Evolutionary conservation across 305 asterid species (phyloP).

Genomic region (Stenogyne calaminthoides): DNA sequence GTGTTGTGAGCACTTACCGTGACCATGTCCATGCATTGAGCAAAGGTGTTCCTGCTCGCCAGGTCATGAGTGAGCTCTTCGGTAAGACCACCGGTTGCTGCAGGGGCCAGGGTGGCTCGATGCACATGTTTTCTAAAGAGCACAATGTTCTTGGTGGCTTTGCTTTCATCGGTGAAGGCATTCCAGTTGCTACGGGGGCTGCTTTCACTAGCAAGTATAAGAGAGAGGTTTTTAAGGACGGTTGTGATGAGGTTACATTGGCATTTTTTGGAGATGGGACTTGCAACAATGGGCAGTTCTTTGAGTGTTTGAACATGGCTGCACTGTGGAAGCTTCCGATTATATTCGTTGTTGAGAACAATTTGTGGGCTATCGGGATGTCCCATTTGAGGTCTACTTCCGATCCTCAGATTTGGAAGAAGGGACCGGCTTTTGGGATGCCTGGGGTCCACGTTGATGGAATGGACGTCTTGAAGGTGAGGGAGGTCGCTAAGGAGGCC

Average conservation of each 20-base stretch:
- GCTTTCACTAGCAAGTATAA: constrained; percentile 86
- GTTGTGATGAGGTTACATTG: constrained; percentile 85
- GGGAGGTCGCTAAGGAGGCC: constrained; percentile 97
- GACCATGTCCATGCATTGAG: constrained; percentile 98
- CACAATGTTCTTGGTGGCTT: constrained; percentile 94
- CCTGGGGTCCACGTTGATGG: constrained; percentile 98
- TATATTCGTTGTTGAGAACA: constrained; percentile 94
- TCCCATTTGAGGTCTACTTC: constrained; percentile 96
- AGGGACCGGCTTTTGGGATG: constrained; percentile 98
- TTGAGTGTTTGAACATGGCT: constrained; percentile 99
- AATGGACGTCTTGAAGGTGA: constrained; percentile 97
- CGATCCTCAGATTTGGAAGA: constrained; percentile 94
- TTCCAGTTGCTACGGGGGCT: constrained; percentile 98
- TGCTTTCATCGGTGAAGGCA: constrained; percentile 98
- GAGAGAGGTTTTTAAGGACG: constrained; percentile 86
- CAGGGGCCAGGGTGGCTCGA: constrained; percentile 99
- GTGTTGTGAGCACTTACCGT: constrained; percentile 87
- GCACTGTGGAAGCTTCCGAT: constrained; percentile 94
- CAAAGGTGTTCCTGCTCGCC: constrained; percentile 93
- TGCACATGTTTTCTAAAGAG: constrained; percentile 99
- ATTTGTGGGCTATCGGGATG: constrained; percentile 99
- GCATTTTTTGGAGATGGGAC: constrained; percentile 99
- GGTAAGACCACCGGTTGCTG: constrained; percentile 99
- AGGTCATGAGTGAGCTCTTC: constrained; percentile 97
- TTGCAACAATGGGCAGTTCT: constrained; percentile 96